Evolutionary conservation across 2,329 filamentous ascomycete genomes (phyloP).

Genomic region (Pseudocercospora musae): DNA sequence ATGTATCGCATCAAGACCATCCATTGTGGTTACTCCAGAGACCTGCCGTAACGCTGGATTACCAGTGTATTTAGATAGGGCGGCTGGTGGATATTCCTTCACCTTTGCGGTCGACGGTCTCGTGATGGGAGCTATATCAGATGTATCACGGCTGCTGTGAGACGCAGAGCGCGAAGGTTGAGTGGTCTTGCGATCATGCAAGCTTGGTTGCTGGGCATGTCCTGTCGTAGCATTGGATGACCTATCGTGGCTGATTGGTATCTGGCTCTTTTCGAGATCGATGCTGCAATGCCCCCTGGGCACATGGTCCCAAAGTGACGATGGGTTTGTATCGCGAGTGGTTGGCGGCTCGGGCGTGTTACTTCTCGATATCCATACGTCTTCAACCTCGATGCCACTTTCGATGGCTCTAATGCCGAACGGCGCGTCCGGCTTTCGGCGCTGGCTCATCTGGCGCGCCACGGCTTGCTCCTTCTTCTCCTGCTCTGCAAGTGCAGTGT

Average conservation of each 20-base stretch:
- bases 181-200: conserved; percentile 39
- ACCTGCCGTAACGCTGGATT: conserved; percentile 37
- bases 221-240: conserved; percentile 14
- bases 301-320: conserved; percentile 19
- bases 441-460: conserved; percentile 34
- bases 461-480: conserved; percentile 33
- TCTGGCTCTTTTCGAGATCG: conserved; percentile 23
- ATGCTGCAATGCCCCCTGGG: conserved; percentile 7
- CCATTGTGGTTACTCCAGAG: conserved; percentile 33
- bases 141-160: conserved; percentile 19
- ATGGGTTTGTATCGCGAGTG: conserved; percentile 27
- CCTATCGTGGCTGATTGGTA: neutral
- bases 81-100: conserved; percentile 35
- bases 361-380: conserved; percentile 58
- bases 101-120: conserved; percentile 13
- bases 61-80: conserved; percentile 38
- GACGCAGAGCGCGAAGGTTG: conserved; percentile 34
- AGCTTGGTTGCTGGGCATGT: conserved; percentile 35
- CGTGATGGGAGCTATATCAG: conserved; percentile 14
- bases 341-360: conserved; percentile 39
- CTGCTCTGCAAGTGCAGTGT: conserved; percentile 34
- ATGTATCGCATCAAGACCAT: conserved; percentile 29
- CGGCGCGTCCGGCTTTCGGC: conserved; percentile 53
- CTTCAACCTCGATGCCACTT: conserved; percentile 77
- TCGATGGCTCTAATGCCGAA: conserved; percentile 86